Conservation (phyloP, 495 filamentous ascomycete species). For the Annulohypoxylon stygium region DNA sequence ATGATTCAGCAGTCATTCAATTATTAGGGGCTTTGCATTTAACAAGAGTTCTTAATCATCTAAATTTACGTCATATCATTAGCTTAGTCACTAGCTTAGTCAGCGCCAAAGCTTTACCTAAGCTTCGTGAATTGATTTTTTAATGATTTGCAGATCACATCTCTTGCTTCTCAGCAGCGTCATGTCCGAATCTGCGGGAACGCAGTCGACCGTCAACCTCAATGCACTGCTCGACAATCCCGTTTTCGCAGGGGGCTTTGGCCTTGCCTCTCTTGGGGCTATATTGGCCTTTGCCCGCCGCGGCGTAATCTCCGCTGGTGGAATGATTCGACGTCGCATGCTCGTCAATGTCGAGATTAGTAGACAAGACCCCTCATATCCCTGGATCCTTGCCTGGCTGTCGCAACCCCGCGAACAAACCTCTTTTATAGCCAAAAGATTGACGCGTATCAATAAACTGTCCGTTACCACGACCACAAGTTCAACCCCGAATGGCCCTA, state of each 20-base stretch:
- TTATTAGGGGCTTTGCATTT: no score
- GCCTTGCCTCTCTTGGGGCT: constrained; percentile 88
- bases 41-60: background rate
- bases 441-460: constrained; percentile 65
- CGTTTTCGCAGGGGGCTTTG: constrained; percentile 74
- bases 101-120: constrained; percentile 7
- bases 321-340: constrained; percentile 83
- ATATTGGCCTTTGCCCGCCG: constrained; percentile 80
- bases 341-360: constrained; percentile 96
- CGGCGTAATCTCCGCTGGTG: constrained; percentile 74
- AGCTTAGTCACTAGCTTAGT: constrained; percentile 20
- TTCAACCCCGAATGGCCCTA: constrained; percentile 72
- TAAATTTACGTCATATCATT: background rate
- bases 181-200: constrained; percentile 48
- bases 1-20: background rate
- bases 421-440: constrained; percentile 59
- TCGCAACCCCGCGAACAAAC: constrained; percentile 76
- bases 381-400: constrained; percentile 95
- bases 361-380: constrained; percentile 91
- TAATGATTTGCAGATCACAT: constrained; percentile 22
- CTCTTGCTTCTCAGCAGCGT: constrained; percentile 35
- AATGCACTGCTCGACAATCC: constrained; percentile 68
- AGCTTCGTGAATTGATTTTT: background rate
- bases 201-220: constrained; percentile 56
- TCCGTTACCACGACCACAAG: constrained; percentile 65